These are phyloP conservation scores for Beauveria rudraprayagi DNA, from an alignment of 2,329 filamentous ascomycete species.

Conservation along the genomic window DNA sequence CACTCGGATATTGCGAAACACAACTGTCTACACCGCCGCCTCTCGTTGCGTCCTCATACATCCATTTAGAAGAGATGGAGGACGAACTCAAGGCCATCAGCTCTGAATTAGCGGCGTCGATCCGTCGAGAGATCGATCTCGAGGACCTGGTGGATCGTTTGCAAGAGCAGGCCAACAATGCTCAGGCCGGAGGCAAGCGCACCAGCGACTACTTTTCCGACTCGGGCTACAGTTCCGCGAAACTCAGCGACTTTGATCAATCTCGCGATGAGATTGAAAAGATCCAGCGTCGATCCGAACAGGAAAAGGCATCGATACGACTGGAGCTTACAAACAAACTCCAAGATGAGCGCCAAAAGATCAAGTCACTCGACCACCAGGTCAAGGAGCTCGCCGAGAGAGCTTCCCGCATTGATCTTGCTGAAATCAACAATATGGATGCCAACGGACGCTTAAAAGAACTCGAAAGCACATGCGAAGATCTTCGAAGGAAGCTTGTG, in stretches of 20 bases:
- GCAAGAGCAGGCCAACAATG: conserved; percentile 64
- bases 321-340: conserved; percentile 78
- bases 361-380: conserved; percentile 72
- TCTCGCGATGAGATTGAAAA: conserved; percentile 68
- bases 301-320: conserved; percentile 81
- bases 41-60: conserved; percentile 30
- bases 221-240: conserved; percentile 79
- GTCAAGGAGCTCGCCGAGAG: conserved; percentile 75
- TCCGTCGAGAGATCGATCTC: conserved; percentile 89
- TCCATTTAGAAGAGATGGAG: conserved; percentile 78
- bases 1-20: conserved; percentile 42
- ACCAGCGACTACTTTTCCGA: conserved; percentile 98
- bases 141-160: conserved; percentile 88
- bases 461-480: conserved; percentile 72
- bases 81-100: conserved; percentile 91
- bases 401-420: conserved; percentile 54
- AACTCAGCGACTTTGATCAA: conserved; percentile 60
- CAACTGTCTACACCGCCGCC: conserved; percentile 43
- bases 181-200: conserved; percentile 54
- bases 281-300: conserved; percentile 74
- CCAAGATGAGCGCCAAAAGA: conserved; percentile 72
- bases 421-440: conserved; percentile 48
- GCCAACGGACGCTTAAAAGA: conserved; percentile 60
- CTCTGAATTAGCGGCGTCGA: conserved; percentile 83
- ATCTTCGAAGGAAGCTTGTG: conserved; percentile 68